phyloP scores from a whole-genome alignment of 495 filamentous ascomycete genomes.

The Daldinia concentrica region DNA sequence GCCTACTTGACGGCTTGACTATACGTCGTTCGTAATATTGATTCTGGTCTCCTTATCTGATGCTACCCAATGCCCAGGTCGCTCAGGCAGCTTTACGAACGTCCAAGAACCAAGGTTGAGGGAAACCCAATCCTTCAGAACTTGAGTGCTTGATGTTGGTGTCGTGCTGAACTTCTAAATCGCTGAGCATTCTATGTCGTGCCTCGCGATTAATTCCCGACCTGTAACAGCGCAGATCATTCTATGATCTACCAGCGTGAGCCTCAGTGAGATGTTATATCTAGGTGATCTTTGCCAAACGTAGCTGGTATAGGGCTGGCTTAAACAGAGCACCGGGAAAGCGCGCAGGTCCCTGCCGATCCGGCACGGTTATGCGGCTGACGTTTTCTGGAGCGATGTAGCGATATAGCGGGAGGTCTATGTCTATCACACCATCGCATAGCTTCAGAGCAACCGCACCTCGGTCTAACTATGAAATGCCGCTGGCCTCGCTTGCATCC shows the following conservation, averaged over 20 bases:
- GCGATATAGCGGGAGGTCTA: background rate
- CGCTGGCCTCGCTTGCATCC: slow-evolving; percentile 23
- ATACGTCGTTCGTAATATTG: slow-evolving; percentile 20
- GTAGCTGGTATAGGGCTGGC: slow-evolving; percentile 22
- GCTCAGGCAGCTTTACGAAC: slow-evolving; percentile 12
- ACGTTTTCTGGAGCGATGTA: slow-evolving; percentile 4
- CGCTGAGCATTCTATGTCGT: slow-evolving; percentile 1
- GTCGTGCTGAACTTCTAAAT: background rate
- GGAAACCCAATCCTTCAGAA: slow-evolving; percentile 9
- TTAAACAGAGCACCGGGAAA: slow-evolving; percentile 4
- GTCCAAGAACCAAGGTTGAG: slow-evolving; percentile 17
- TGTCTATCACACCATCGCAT: slow-evolving; percentile 28
- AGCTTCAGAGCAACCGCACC: slow-evolving; percentile 31
- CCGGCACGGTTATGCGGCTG: slow-evolving; percentile 35
- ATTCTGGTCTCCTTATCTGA: slow-evolving; percentile 19
- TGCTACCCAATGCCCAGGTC: slow-evolving; percentile 22
- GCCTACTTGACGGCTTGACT: slow-evolving; percentile 15
- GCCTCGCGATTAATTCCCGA: background rate
- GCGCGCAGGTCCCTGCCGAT: slow-evolving; percentile 26
- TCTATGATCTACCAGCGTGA: background rate
- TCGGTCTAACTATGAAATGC: slow-evolving; percentile 32
- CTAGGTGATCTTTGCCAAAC: slow-evolving; percentile 22
- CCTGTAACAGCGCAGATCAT: background rate
- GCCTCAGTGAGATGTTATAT: background rate
- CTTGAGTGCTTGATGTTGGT: background rate